These are phyloP conservation scores for Durio zibethinus DNA, from an alignment of 345 rosid genomes.

Conservation along the genomic window DNA sequence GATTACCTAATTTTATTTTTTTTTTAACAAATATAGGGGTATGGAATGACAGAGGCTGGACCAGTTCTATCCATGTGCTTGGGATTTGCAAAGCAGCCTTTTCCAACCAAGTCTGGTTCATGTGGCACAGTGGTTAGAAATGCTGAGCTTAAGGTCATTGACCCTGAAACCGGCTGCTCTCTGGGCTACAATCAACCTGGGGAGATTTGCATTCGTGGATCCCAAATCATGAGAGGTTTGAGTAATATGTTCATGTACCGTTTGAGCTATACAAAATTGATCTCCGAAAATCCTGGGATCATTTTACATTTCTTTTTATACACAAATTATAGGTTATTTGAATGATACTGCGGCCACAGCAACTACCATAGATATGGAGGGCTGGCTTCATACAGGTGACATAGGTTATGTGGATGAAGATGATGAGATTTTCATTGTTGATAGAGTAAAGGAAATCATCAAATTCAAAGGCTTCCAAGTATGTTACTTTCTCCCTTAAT, in stretches of 20 bases:
- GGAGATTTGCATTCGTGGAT: constrained; percentile 89
- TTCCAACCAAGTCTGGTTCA: constrained; percentile 80
- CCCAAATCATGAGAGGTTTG: constrained; percentile 88
- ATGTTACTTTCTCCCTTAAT: not conserved
- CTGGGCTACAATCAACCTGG: constrained; percentile 74
- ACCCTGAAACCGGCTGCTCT: constrained; percentile 69
- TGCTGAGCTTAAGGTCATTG: constrained; percentile 82
- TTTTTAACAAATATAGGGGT: constrained; percentile 45
- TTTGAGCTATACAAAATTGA: not conserved
- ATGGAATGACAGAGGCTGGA: constrained; percentile 99
- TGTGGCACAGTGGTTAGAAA: constrained; percentile 93
- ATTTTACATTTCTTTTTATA: not conserved
- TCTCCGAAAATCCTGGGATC: not conserved
- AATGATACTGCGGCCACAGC: constrained; percentile 66
- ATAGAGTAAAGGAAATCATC: constrained; percentile 82
- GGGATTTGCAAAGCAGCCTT: constrained; percentile 82
- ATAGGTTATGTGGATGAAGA: constrained; percentile 88
- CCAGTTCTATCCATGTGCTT: constrained; percentile 89
- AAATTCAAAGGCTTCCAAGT: constrained; percentile 93
- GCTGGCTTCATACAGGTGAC: constrained; percentile 95
- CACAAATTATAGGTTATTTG: constrained; percentile 46
- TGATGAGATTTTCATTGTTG: constrained; percentile 76
- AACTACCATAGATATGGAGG: constrained; percentile 63
- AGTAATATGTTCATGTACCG: not conserved
- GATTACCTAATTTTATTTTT: not conserved